Evolutionary conservation across 2,329 filamentous ascomycete genomes (phyloP).

Genomic region (Akanthomyces dipterigenus): DNA sequence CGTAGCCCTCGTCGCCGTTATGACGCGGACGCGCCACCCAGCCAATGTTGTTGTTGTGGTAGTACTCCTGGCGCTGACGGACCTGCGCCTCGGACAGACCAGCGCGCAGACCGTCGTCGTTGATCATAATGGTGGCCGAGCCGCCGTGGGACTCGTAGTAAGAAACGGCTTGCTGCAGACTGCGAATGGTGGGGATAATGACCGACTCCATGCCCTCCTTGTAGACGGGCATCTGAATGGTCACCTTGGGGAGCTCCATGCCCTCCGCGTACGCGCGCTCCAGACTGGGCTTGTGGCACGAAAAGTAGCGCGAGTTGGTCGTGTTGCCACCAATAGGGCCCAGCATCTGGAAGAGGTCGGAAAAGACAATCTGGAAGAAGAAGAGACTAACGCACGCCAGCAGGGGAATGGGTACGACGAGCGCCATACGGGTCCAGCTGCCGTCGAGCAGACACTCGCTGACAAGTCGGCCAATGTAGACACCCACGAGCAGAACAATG

Average conservation of each 20-base stretch:
- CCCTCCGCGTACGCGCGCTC: constrained; percentile 25
- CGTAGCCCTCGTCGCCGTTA: constrained; percentile 40
- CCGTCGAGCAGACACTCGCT: constrained; percentile 32
- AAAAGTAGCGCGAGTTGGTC: constrained; percentile 39
- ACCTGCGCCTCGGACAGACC: constrained; percentile 35
- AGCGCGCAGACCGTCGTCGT: constrained; percentile 56
- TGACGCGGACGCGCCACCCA: constrained; percentile 42
- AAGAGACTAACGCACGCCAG: constrained; percentile 29
- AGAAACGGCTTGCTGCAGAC: constrained; percentile 42
- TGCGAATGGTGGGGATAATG: constrained; percentile 43
- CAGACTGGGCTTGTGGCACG: constrained; percentile 29
- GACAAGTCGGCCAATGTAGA: constrained; percentile 30
- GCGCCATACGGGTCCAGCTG: constrained; percentile 30
- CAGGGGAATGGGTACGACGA: constrained; percentile 29
- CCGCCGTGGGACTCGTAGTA: constrained; percentile 42
- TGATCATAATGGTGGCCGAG: constrained; percentile 49
- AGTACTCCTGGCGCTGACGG: constrained; percentile 38
- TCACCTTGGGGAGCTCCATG: constrained; percentile 32
- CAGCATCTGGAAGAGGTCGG: constrained; percentile 37
- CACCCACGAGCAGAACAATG: constrained; percentile 32
- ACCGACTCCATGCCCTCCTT: constrained; percentile 34
- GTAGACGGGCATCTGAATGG: constrained; percentile 36
- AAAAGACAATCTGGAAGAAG: constrained; percentile 38
- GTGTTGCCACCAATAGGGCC: constrained; percentile 39
- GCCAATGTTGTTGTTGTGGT: constrained; percentile 42